Conservation (phyloP, 176 grass and related monocot species). For the Phragmites australis region DNA sequence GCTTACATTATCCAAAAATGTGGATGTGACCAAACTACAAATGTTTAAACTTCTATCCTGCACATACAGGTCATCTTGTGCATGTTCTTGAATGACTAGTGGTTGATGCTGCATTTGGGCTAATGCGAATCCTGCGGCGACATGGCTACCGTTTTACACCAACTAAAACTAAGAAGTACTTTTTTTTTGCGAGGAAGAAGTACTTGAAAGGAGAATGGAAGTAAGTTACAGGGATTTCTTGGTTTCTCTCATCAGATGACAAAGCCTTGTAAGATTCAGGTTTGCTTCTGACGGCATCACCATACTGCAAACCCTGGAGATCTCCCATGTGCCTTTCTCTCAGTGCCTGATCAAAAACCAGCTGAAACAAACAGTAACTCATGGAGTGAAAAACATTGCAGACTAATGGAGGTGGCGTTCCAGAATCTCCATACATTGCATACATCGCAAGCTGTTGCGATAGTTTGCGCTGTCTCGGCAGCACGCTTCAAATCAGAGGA, state of each 20-base stretch:
- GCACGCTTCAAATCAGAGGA: constrained; percentile 72
- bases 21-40: neutral
- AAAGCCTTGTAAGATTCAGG: constrained; percentile 58
- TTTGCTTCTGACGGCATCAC: constrained; percentile 51
- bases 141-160: neutral
- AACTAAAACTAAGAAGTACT: too few species aligned
- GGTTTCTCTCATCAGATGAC: constrained; percentile 35
- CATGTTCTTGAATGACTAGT: too few species aligned
- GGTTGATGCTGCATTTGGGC: neutral
- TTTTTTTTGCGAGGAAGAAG: too few species aligned
- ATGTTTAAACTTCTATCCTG: neutral
- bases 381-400: neutral
- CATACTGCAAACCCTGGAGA: constrained; percentile 56
- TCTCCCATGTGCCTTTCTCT: constrained; percentile 77
- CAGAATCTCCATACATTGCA: constrained; percentile 38
- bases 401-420: neutral
- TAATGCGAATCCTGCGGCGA: neutral
- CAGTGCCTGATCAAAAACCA: constrained; percentile 48
- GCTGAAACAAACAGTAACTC: constrained; percentile 22
- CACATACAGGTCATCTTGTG: neutral
- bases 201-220: too few species aligned
- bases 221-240: constrained; percentile 64
- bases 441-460: constrained; percentile 47
- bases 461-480: constrained; percentile 54
- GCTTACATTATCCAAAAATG: too few species aligned